phyloP scores from a whole-genome alignment of 2,329 filamentous ascomycete genomes.

The Penicillium sp. region DNA sequence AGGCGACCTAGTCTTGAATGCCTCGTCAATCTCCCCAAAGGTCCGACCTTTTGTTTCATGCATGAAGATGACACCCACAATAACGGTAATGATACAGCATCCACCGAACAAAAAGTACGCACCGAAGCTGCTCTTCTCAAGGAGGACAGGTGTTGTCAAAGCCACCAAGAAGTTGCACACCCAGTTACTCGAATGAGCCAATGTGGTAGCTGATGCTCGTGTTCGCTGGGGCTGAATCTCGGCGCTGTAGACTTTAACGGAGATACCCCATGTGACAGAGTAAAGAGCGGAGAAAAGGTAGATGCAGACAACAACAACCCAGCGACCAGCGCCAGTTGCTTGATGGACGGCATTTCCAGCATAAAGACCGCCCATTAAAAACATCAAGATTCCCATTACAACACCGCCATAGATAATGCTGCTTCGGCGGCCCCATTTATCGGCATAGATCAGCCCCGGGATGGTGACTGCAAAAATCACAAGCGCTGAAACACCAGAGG shows the following conservation, averaged over 20 bases:
- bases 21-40: constrained; percentile 51
- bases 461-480: constrained; percentile 59
- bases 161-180: constrained; percentile 47
- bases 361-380: constrained; percentile 35
- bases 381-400: constrained; percentile 44
- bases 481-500: constrained; percentile 60
- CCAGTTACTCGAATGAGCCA: constrained; percentile 56
- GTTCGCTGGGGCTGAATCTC: constrained; percentile 59
- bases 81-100: constrained; percentile 39
- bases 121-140: constrained; percentile 44
- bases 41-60: constrained; percentile 51
- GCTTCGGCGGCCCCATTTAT: constrained; percentile 57
- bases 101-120: constrained; percentile 50
- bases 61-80: constrained; percentile 47
- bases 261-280: constrained; percentile 52
- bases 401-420: constrained; percentile 56
- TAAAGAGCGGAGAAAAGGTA: constrained; percentile 27
- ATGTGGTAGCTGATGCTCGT: constrained; percentile 53
- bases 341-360: constrained; percentile 31
- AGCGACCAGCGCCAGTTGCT: constrained; percentile 25
- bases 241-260: constrained; percentile 55
- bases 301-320: constrained; percentile 31
- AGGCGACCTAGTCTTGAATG: constrained; percentile 37
- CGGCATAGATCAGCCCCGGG: constrained; percentile 55
- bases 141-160: constrained; percentile 44